These are phyloP conservation scores for Sordaria brevicollis DNA, from an alignment of 495 filamentous ascomycete species.

Conservation along the genomic window DNA sequence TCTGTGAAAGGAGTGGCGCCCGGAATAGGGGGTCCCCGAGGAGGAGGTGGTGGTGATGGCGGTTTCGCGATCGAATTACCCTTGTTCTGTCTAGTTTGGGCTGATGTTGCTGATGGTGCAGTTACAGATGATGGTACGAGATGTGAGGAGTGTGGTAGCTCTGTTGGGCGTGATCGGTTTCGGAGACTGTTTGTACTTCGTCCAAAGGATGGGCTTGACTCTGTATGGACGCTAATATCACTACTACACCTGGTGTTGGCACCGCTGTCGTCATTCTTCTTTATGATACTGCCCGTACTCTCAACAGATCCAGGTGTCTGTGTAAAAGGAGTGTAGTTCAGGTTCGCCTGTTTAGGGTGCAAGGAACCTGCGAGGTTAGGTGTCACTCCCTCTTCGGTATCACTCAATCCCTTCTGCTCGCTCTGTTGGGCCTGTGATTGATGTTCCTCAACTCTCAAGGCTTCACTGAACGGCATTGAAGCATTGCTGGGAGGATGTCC, in stretches of 20 bases:
- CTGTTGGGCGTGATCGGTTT: not conserved
- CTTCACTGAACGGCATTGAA: not conserved
- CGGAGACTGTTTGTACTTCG: not conserved
- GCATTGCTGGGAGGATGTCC: not conserved
- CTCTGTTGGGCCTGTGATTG: not conserved
- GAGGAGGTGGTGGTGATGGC: not conserved
- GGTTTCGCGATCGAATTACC: not conserved
- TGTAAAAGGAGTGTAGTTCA: not conserved
- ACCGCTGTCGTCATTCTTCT: not conserved
- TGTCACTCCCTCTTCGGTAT: not conserved
- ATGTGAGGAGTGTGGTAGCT: not conserved
- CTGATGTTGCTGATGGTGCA: not conserved
- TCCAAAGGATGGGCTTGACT: not conserved
- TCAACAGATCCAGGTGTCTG: not conserved
- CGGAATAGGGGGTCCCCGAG: not conserved
- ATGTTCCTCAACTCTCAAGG: not conserved
- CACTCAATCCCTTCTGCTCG: not conserved
- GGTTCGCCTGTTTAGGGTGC: slow-evolving; percentile 6
- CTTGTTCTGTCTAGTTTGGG: not conserved
- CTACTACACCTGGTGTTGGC: not conserved
- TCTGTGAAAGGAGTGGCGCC: not conserved
- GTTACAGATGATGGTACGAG: not conserved
- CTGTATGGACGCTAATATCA: not conserved
- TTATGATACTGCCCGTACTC: not conserved
- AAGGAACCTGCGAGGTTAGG: not conserved